Evolutionary conservation across 768 basidiomycete genomes (phyloP).

Genomic region (Podaxis pistillaris): DNA sequence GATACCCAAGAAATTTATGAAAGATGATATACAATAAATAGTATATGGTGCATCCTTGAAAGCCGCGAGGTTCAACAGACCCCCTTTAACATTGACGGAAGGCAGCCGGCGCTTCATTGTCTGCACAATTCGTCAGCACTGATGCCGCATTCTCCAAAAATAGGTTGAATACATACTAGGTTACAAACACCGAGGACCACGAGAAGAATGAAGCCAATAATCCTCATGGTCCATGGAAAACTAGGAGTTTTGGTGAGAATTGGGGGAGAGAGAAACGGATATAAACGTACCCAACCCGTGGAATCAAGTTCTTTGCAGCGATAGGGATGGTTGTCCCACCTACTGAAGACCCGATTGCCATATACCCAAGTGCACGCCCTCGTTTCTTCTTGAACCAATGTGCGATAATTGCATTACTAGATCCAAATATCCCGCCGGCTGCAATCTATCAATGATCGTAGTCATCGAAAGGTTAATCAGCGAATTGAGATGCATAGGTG

Average conservation of each 20-base stretch:
- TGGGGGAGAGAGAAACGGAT: not conserved
- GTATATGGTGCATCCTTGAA: slow-evolving; percentile 55
- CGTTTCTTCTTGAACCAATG: slow-evolving; percentile 74
- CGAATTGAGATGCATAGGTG: not conserved
- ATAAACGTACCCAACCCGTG: slow-evolving; percentile 35
- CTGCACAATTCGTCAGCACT: slow-evolving; percentile 20
- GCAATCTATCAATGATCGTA: slow-evolving; percentile 30
- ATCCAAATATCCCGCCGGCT: slow-evolving; percentile 61
- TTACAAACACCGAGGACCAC: slow-evolving; percentile 52
- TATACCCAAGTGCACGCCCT: slow-evolving; percentile 59
- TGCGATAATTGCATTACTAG: slow-evolving; percentile 54
- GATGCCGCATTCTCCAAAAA: not conserved
- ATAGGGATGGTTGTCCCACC: slow-evolving; percentile 74
- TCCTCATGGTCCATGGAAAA: slow-evolving; percentile 78
- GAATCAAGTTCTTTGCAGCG: slow-evolving; percentile 52
- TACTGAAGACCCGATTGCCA: slow-evolving; percentile 63
- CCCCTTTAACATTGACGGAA: slow-evolving; percentile 49
- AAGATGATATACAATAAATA: slow-evolving; percentile 53
- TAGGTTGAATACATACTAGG: slow-evolving; percentile 31
- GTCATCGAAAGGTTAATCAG: not conserved
- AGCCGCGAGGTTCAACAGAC: slow-evolving; percentile 54
- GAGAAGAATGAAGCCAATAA: slow-evolving; percentile 63
- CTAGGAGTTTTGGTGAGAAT: slow-evolving; percentile 30
- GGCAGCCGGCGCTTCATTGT: slow-evolving; percentile 51
- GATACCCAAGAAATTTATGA: slow-evolving; percentile 54